These are phyloP conservation scores for Saccharum officinarum DNA, from an alignment of 176 grass and related monocot genomes.

Conservation along the genomic window DNA sequence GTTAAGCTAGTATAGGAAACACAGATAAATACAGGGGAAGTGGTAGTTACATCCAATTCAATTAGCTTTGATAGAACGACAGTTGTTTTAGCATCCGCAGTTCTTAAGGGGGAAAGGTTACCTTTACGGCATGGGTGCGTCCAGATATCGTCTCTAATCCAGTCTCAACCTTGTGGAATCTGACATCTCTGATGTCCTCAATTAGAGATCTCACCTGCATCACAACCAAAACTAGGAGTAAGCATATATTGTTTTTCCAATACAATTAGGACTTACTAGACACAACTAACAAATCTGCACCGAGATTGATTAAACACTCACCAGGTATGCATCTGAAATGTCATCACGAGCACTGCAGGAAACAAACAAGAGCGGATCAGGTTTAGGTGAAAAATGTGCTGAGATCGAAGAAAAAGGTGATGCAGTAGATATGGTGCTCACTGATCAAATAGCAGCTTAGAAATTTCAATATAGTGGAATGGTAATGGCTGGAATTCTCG, in stretches of 20 bases:
- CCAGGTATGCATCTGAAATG: slow-evolving; percentile 87
- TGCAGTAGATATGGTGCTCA: slow-evolving; percentile 28
- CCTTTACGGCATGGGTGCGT: slow-evolving; percentile 95
- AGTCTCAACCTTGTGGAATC: slow-evolving; percentile 94
- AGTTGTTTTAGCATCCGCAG: not conserved
- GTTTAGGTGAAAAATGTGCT: not conserved
- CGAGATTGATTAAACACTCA: slow-evolving; percentile 35
- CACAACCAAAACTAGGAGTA: slow-evolving; percentile 19
- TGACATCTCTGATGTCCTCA: slow-evolving; percentile 97
- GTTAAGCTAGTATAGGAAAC: not conserved
- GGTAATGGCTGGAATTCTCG: slow-evolving; percentile 93
- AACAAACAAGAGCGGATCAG: not conserved
- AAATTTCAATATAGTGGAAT: slow-evolving; percentile 95
- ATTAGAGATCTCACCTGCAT: slow-evolving; percentile 86
- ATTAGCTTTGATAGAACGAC: not conserved
- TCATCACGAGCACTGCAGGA: slow-evolving; percentile 77
- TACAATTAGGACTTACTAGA: slow-evolving; percentile 11
- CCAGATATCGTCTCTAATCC: slow-evolving; percentile 91
- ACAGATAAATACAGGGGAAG: not conserved
- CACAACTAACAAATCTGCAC: not conserved
- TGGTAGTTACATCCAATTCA: not conserved
- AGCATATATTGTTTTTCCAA: not conserved
- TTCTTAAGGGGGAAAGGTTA: slow-evolving; percentile 6
- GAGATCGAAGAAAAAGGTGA: not conserved
- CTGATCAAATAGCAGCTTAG: slow-evolving; percentile 91